phyloP scores from a whole-genome alignment of 176 grass and related monocot species.

The Tuctoria greenei region DNA sequence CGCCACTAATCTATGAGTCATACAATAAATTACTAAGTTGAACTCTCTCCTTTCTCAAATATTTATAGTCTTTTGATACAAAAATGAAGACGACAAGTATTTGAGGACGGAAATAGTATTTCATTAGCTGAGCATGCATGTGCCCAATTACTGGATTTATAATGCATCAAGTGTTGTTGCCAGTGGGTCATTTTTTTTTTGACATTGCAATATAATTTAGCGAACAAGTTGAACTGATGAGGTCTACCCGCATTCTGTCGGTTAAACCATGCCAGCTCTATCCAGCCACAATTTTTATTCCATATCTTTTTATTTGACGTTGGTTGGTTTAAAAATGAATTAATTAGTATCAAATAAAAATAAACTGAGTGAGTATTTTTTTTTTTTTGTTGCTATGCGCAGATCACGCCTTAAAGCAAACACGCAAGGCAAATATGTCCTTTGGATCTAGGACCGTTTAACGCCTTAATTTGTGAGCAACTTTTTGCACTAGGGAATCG shows the following conservation, averaged over 20 bases:
- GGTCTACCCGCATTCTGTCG: conserved; percentile 28
- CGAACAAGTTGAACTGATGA: background rate
- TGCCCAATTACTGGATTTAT: background rate
- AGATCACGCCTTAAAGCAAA: conserved; percentile 19
- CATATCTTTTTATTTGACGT: too few relatives aligned
- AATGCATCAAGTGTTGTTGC: too few relatives aligned
- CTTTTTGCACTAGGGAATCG: background rate
- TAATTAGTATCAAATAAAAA: too few relatives aligned
- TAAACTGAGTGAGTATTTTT: too few relatives aligned
- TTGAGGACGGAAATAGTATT: too few relatives aligned
- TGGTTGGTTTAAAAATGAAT: too few relatives aligned
- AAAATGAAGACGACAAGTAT: too few relatives aligned
- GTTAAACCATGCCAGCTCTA: conserved; percentile 21
- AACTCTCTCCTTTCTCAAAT: too few relatives aligned
- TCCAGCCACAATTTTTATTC: conserved; percentile 11
- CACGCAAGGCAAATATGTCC: background rate
- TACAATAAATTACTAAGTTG: conserved; percentile 10
- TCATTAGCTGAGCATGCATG: conserved; percentile 18
- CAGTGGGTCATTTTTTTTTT: background rate
- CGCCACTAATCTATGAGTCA: background rate
- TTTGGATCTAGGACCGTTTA: conserved; percentile 3
- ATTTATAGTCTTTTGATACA: too few relatives aligned
- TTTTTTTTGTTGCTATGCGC: conserved; percentile 10
- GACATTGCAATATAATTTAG: background rate
- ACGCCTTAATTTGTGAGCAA: background rate